A percentile compares a stretch with the other conserved stretches of the same genome.
Conservation (phyloP, 179 eudicot species). For the Silene coronaria region DNA sequence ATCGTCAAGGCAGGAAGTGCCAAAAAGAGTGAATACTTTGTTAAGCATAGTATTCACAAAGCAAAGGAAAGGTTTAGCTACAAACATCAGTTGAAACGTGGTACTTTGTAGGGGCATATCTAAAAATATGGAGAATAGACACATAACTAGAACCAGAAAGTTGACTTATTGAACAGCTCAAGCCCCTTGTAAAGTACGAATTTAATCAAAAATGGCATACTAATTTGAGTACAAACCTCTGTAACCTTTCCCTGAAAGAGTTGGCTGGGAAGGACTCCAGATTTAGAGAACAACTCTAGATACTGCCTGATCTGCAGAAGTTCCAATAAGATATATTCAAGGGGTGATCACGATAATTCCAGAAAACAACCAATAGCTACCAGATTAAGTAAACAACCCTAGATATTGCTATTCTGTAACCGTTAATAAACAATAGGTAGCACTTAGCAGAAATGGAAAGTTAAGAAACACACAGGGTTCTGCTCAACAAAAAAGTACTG, state of each 20-base stretch:
- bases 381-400: conserved; percentile 42
- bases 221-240: conserved; percentile 47
- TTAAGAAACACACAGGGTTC: neutral
- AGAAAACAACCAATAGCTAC: neutral
- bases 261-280: conserved; percentile 72
- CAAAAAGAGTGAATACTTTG: neutral
- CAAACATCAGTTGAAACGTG: neutral
- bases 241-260: conserved; percentile 58
- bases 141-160: neutral
- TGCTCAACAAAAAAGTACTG: neutral
- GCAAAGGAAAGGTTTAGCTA: neutral
- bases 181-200: neutral
- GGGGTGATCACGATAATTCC: neutral
- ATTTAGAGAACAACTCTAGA: conserved; percentile 46
- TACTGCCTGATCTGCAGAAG: conserved; percentile 70
- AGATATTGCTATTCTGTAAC: conserved; percentile 68
- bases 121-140: neutral
- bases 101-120: neutral
- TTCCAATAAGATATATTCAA: neutral
- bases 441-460: conserved; percentile 3
- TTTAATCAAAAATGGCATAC: neutral
- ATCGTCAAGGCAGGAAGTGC: neutral
- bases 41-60: neutral
- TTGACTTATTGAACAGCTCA: neutral
- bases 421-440: neutral